These are phyloP conservation scores for Penicillium sp. DNA, from an alignment of 2,329 filamentous ascomycete species.

Conservation along the genomic window DNA sequence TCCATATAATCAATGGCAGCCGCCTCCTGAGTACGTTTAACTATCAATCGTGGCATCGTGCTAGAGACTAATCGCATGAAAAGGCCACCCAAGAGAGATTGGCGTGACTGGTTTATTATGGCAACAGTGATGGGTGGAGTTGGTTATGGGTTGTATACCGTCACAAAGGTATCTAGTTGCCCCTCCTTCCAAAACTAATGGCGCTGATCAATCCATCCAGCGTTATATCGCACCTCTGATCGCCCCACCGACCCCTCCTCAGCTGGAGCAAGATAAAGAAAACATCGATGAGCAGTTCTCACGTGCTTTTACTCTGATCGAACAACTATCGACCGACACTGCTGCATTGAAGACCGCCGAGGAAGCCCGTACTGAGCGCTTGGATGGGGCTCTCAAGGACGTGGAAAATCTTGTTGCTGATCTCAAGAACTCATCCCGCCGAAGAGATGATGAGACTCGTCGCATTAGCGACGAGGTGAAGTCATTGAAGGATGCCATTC, in stretches of 20 bases:
- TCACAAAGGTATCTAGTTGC: slow-evolving; percentile 59
- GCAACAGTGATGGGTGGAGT: slow-evolving; percentile 87
- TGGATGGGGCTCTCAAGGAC: slow-evolving; percentile 73
- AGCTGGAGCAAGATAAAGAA: slow-evolving; percentile 87
- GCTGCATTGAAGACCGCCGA: slow-evolving; percentile 79
- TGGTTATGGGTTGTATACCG: slow-evolving; percentile 75
- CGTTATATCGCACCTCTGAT: slow-evolving; percentile 88
- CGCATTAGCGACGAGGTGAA: slow-evolving; percentile 79
- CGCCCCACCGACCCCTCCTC: slow-evolving; percentile 83
- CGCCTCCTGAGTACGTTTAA: slow-evolving; percentile 44
- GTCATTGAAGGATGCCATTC: slow-evolving; percentile 72
- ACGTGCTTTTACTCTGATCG: slow-evolving; percentile 79
- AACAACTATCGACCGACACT: slow-evolving; percentile 86
- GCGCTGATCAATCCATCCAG: slow-evolving; percentile 37
- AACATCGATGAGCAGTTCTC: slow-evolving; percentile 89
- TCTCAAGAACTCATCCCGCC: slow-evolving; percentile 69
- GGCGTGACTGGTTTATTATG: slow-evolving; percentile 99
- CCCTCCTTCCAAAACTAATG: background rate
- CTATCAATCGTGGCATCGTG: background rate
- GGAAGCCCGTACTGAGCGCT: slow-evolving; percentile 67
- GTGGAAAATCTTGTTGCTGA: slow-evolving; percentile 75
- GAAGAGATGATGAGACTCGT: slow-evolving; percentile 78
- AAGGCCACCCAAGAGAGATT: slow-evolving; percentile 68
- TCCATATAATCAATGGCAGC: slow-evolving; percentile 47
- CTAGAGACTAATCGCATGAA: slow-evolving; percentile 9